These are phyloP conservation scores for Francoa sonchifolia DNA, from an alignment of 441 rosid species.

Conservation along the genomic window DNA sequence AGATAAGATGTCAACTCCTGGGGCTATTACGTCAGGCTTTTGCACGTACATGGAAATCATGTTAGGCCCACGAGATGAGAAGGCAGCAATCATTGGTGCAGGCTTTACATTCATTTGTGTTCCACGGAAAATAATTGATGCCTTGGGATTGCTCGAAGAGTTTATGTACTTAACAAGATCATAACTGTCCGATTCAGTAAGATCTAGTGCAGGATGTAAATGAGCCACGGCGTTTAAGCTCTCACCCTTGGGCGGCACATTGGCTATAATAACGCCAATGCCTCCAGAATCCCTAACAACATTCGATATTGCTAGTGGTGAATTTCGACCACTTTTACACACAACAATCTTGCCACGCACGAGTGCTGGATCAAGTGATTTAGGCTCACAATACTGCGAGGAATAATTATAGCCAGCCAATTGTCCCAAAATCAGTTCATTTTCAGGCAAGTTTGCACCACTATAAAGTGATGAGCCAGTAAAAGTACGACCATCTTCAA, in stretches of 20 bases:
- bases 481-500: conserved; percentile 11
- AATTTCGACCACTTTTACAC: conserved; percentile 11
- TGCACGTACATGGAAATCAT: conserved; percentile 4
- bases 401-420: too few relatives aligned
- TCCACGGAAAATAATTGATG: conserved; percentile 8
- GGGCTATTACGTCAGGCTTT: conserved; percentile 30
- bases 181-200: conserved; percentile 9
- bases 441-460: conserved; percentile 4
- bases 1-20: conserved; percentile 25
- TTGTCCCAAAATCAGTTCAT: too few relatives aligned
- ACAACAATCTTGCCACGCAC: conserved; percentile 23
- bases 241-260: not conserved
- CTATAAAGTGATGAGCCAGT: conserved; percentile 15
- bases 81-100: conserved; percentile 19
- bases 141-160: conserved; percentile 14
- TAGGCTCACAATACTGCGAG: not conserved
- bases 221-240: conserved; percentile 8
- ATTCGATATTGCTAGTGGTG: too few relatives aligned
- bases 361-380: not conserved
- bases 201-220: conserved; percentile 12
- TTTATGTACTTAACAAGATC: conserved; percentile 9
- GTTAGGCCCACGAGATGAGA: conserved; percentile 34
- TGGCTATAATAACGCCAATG: conserved; percentile 13
- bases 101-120: conserved; percentile 15
- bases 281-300: conserved; percentile 14